Base-by-base conservation (phyloP, 441 rosid species). In the Macaranga tanarius region DNA sequence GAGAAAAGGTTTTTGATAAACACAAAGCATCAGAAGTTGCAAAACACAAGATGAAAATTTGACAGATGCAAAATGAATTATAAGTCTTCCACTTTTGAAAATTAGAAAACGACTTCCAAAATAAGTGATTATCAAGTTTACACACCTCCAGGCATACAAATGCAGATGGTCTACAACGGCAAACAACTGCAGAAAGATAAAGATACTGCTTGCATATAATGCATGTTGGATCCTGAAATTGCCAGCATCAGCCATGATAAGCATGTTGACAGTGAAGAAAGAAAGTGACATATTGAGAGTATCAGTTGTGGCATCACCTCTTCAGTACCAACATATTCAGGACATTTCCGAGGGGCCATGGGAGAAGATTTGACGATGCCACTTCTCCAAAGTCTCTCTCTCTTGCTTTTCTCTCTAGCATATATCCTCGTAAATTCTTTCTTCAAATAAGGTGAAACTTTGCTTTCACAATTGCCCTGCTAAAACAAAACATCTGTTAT, bases 61-160 rank as follows among this genome's bases (percentile, higher is more conserved):
- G n/a, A 60, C 40, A 5, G 16, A 34, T 28, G 42, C 57, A 62
- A 13, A 23, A 15, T 56, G 44, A 73, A 69, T 65, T 28, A 42
- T 15, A 60, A 58, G 26, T 7, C 4, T 2, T 45, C 68, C 55
- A 65, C 10, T 22, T 50, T 38, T 23, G 6, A 66, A 34, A 61
- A 61, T 56, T 50, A 67, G 20, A 19, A 42, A 59, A 13, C 47
- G 28, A 28, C n/a, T 23, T 31, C 15, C 56, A 65, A 11, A 48
- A 67, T 48, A 34, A 67, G 54, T 55, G 25, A 75, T 52, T 20
- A 63, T 59, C 40, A 70, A 68, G 69, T 52, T 54, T 38, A 57
- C 82, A 73, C 85, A 95, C 99, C 99, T 92, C 96, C 78, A 95
- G 81, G 85, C 99, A 95, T 55, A 86, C 93, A 79, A 76, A 91